Evolutionary conservation across 2,329 filamentous ascomycete species (phyloP), one percentile per base, ranked within the genome.

Genomic region (Claviceps pazoutovae): DNA sequence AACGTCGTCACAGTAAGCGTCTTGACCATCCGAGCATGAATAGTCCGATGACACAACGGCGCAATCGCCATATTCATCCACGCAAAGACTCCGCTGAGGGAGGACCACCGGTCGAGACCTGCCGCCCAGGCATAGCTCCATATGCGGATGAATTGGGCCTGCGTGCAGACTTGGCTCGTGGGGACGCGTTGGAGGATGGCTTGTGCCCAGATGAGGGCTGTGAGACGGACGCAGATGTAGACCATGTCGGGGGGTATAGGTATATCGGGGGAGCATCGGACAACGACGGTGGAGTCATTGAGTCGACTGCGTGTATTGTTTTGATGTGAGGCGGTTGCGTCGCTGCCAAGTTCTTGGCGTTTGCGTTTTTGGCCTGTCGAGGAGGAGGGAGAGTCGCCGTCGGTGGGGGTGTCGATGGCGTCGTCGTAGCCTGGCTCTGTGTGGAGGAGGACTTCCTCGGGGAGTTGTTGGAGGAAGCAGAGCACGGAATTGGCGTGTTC

Each of bases 91-190:
- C 74, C 74, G 14, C 74, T 62, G 23, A 73, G 64, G 2, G 64
- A 59, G 53, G 71, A 71, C 74, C 74, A 76, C 5, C 64, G 66
- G 2, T 68, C 61, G 37, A 76, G 62, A 1, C 71, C 68, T 4
- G 74, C 68, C 17, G 68, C 64, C 74, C 74, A 77, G 11, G 70
- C 64, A 2, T 67, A 67, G 14, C 62, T 63, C 74, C 74, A 79
- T 5, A 78, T 66, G 44, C 59, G 58, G 9, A 64, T 51, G 52
- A 74, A 70, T 44, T 74, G 71, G 8, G 58, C 54, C 3, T 64
- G 54, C 3, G 62, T 63, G 51, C 74, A 71, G 0, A 70, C 61
- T 5, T 57, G 53, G 50, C 68, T 68, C 14, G 75, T 71, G 0
- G 74, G 70, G 2, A 58, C 62, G 3, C 72, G 69, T 9, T 60